These are phyloP conservation scores for Scenedesmus sp. DNA, from an alignment of 163 green algal genomes.

Conservation along the genomic window DNA sequence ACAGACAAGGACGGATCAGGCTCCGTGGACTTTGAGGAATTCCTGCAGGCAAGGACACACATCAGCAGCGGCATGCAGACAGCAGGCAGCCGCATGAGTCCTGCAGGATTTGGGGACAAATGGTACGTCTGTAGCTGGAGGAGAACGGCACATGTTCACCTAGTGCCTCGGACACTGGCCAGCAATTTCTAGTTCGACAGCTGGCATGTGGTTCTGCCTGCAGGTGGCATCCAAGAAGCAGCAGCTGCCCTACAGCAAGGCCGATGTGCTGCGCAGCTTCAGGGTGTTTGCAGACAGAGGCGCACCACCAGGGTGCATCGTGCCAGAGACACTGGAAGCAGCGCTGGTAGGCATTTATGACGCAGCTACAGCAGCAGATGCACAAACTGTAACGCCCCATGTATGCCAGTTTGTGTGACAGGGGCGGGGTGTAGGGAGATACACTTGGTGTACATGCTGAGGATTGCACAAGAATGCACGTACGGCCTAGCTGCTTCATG, in stretches of 20 bases:
- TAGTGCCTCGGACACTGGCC: neutral
- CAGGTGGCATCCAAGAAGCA: slow-evolving; percentile 62
- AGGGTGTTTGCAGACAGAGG: slow-evolving; percentile 49
- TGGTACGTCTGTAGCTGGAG: neutral
- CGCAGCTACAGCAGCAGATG: neutral
- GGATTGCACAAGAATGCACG: neutral
- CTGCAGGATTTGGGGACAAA: no score
- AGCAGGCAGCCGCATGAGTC: neutral
- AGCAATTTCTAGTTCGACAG: neutral
- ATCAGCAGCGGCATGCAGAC: neutral
- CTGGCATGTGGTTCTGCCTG: neutral
- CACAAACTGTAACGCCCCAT: no score
- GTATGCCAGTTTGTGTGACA: neutral
- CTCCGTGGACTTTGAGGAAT: slow-evolving; percentile 70
- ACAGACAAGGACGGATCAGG: slow-evolving; percentile 67
- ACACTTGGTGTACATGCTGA: neutral
- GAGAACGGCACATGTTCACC: neutral
- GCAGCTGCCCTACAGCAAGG: slow-evolving; percentile 58
- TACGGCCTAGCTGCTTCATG: no score
- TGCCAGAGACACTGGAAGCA: slow-evolving; percentile 56
- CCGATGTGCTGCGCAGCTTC: slow-evolving; percentile 58
- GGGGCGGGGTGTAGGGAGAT: neutral
- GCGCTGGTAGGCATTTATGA: slow-evolving; percentile 48
- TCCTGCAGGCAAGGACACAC: slow-evolving; percentile 57
- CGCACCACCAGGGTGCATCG: slow-evolving; percentile 57